phyloP scores from a whole-genome alignment of 768 basidiomycete genomes.

The Steccherinum ochraceum region DNA sequence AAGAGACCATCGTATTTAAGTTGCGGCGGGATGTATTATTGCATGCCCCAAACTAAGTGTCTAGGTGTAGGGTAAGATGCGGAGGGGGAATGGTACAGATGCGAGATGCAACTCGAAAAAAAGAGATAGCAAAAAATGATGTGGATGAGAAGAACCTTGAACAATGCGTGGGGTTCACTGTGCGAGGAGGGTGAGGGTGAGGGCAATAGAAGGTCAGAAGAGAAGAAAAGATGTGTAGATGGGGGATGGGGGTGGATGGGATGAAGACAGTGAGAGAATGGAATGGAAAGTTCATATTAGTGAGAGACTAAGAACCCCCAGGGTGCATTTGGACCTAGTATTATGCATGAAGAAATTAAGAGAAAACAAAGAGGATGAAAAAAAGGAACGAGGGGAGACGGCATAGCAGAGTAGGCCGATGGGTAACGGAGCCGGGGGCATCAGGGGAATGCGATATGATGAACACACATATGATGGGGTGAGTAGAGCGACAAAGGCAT shows the following conservation, averaged over 20 bases:
- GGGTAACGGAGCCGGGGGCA: neutral
- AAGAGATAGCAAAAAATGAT: neutral
- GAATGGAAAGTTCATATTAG: conserved; percentile 12
- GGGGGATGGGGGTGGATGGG: neutral
- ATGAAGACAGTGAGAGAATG: conserved; percentile 1
- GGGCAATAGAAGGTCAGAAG: neutral
- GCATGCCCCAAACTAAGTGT: neutral
- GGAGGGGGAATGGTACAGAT: neutral
- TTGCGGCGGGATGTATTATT: neutral
- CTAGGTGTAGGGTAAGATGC: neutral
- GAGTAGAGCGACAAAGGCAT: neutral
- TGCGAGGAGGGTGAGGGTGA: neutral
- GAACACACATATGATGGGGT: neutral
- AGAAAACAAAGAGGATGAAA: neutral
- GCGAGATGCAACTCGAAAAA: neutral
- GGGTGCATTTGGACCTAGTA: conserved; percentile 4
- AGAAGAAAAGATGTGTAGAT: neutral
- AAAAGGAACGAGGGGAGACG: neutral
- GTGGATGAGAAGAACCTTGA: neutral
- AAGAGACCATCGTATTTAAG: neutral
- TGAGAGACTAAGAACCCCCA: conserved; percentile 11
- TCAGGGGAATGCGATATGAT: neutral
- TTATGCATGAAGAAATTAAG: conserved; percentile 3
- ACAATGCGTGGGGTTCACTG: neutral
- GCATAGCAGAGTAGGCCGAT: neutral